These are phyloP conservation scores for Diaporthe citriasiana DNA, from an alignment of 2,329 filamentous ascomycete species.

Conservation along the genomic window DNA sequence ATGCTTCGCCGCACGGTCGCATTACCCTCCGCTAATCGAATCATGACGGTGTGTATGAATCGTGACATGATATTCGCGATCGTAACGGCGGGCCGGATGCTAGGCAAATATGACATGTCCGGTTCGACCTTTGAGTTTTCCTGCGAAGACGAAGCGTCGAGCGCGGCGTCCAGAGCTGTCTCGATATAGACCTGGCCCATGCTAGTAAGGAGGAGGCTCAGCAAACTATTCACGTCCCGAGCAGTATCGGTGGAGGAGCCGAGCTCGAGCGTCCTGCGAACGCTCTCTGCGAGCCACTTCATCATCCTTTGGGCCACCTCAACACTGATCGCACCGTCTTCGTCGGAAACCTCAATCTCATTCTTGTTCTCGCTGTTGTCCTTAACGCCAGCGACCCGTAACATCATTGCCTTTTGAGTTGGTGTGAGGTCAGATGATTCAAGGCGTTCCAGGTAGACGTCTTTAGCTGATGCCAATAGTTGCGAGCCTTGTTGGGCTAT, in stretches of 20 bases:
- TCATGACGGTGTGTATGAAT: slow-evolving; percentile 90
- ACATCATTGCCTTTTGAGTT: slow-evolving; percentile 91
- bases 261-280: slow-evolving; percentile 91
- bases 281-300: slow-evolving; percentile 95
- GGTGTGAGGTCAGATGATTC: slow-evolving; percentile 90
- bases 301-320: slow-evolving; percentile 98
- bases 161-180: slow-evolving; percentile 76
- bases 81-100: slow-evolving; percentile 84
- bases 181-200: slow-evolving; percentile 88
- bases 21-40: slow-evolving; percentile 89
- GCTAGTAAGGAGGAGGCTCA: slow-evolving; percentile 85
- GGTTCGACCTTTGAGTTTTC: slow-evolving; percentile 88
- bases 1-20: slow-evolving; percentile 91
- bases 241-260: slow-evolving; percentile 89
- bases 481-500: slow-evolving; percentile 92
- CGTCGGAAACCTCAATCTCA: slow-evolving; percentile 91
- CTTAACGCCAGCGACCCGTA: slow-evolving; percentile 88
- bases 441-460: slow-evolving; percentile 90
- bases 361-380: slow-evolving; percentile 81
- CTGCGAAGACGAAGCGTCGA: slow-evolving; percentile 80
- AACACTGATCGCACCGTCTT: slow-evolving; percentile 86
- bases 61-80: slow-evolving; percentile 95
- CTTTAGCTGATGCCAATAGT: slow-evolving; percentile 87
- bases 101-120: slow-evolving; percentile 85
- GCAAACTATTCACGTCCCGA: slow-evolving; percentile 89